These are phyloP conservation scores for Xylaria sp. DNA, from an alignment of 2,329 filamentous ascomycete genomes.

Conservation along the genomic window DNA sequence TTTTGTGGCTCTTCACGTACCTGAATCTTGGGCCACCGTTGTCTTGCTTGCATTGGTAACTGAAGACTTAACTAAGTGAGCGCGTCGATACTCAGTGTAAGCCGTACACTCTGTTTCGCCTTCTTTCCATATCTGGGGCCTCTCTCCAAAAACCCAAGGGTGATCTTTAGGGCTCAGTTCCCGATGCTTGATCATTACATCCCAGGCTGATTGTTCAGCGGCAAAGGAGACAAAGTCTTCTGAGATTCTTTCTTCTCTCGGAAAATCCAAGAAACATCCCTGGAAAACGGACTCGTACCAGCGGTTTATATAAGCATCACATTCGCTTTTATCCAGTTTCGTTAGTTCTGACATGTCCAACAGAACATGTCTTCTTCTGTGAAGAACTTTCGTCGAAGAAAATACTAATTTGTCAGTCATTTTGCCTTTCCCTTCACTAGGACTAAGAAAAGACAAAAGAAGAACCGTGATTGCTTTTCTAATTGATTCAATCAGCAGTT, in stretches of 20 bases:
- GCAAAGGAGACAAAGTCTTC: neutral
- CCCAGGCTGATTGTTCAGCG: neutral
- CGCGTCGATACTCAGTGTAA: neutral
- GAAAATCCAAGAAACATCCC: neutral
- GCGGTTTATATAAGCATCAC: neutral
- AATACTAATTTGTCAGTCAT: neutral
- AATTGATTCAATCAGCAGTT: no score
- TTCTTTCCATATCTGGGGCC: neutral
- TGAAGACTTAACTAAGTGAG: neutral
- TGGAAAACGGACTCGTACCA: neutral
- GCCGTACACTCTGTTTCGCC: neutral
- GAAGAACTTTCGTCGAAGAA: neutral
- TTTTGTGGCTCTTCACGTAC: neutral
- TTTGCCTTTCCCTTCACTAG: no score
- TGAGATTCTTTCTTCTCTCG: neutral
- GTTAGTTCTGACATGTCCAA: neutral
- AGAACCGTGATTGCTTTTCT: no score
- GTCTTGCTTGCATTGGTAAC: neutral
- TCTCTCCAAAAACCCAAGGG: neutral
- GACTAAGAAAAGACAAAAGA: no score
- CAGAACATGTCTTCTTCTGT: neutral
- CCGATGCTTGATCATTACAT: neutral
- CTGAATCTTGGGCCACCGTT: neutral
- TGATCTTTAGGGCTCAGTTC: neutral
- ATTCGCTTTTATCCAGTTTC: neutral